These are phyloP conservation scores for Halophytophthora polymorphica DNA, from an alignment of 352 stramenopile species.

Conservation along the genomic window DNA sequence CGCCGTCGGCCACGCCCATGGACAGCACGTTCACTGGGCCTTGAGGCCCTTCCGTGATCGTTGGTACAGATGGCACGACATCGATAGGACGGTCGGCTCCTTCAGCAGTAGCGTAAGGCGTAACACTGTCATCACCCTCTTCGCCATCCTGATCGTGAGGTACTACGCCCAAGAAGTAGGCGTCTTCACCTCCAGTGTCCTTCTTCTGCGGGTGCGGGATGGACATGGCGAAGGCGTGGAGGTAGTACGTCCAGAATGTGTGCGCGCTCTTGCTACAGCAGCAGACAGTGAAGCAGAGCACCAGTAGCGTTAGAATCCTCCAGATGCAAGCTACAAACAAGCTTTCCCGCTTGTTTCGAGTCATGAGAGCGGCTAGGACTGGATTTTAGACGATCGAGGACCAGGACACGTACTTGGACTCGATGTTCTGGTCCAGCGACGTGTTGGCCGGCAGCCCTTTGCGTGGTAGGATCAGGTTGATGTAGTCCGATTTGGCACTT, in stretches of 20 bases:
- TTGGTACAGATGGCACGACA: conserved; percentile 18
- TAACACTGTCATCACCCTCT: conserved; percentile 24
- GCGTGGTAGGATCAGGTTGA: conserved; percentile 81
- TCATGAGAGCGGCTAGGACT: too few species aligned
- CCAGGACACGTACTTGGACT: conserved; percentile 27
- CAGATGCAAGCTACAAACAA: too few species aligned
- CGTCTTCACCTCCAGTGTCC: conserved; percentile 87
- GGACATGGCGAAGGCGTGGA: conserved; percentile 72
- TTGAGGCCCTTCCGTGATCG: conserved; percentile 30
- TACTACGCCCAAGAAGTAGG: conserved; percentile 90
- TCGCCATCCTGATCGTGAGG: conserved; percentile 39
- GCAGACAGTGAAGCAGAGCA: not conserved
- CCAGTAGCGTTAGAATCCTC: not conserved
- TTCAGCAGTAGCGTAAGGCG: not conserved
- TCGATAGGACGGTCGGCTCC: conserved; percentile 21
- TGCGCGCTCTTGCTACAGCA: conserved; percentile 23
- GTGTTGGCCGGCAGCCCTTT: conserved; percentile 78
- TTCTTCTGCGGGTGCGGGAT: conserved; percentile 78
- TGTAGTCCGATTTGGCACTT: conserved; percentile 90
- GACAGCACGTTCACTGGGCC: conserved; percentile 83
- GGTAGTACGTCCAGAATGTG: conserved; percentile 53
- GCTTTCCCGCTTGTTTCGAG: not conserved
- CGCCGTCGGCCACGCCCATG: conserved; percentile 93
- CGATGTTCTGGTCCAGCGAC: conserved; percentile 41
- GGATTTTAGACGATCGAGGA: not conserved